Evolutionary conservation across 805 yeast genomes (phyloP).

Genomic region (Grigorovia jiainica): DNA sequence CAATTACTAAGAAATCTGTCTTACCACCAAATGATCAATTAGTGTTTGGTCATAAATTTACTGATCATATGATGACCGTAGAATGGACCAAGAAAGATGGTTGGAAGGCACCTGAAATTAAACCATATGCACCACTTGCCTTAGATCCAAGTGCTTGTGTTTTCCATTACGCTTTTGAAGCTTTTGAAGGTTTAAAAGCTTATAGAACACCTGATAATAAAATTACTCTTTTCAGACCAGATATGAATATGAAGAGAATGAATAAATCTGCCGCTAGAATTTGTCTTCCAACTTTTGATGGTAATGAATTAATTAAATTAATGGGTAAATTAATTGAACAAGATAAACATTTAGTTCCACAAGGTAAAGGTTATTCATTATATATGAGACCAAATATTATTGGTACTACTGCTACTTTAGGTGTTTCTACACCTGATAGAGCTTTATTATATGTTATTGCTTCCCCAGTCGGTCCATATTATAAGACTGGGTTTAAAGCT

Average conservation of each 20-base stretch:
- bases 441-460: slow-evolving; percentile 82
- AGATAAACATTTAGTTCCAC: slow-evolving; percentile 74
- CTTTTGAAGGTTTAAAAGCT: slow-evolving; percentile 95
- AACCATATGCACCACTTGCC: slow-evolving; percentile 67
- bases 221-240: slow-evolving; percentile 80
- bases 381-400: slow-evolving; percentile 93
- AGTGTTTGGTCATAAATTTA: slow-evolving; percentile 66
- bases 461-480: slow-evolving; percentile 96
- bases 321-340: slow-evolving; percentile 66
- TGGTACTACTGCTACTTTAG: slow-evolving; percentile 83
- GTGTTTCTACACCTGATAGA: slow-evolving; percentile 72
- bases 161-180: slow-evolving; percentile 89
- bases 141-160: slow-evolving; percentile 87
- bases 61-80: slow-evolving; percentile 79
- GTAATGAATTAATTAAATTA: slow-evolving; percentile 63
- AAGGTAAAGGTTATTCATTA: slow-evolving; percentile 79
- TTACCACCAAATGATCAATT: slow-evolving; percentile 53
- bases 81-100: slow-evolving; percentile 74
- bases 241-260: slow-evolving; percentile 87
- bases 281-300: slow-evolving; percentile 79
- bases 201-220: slow-evolving; percentile 56
- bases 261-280: slow-evolving; percentile 82
- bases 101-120: slow-evolving; percentile 84
- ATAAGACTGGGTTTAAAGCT: slow-evolving; percentile 91
- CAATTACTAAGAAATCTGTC: slow-evolving; percentile 40